Evolutionary conservation across 2,329 filamentous ascomycete genomes (phyloP).

Genomic region (Penicillium sp.): DNA sequence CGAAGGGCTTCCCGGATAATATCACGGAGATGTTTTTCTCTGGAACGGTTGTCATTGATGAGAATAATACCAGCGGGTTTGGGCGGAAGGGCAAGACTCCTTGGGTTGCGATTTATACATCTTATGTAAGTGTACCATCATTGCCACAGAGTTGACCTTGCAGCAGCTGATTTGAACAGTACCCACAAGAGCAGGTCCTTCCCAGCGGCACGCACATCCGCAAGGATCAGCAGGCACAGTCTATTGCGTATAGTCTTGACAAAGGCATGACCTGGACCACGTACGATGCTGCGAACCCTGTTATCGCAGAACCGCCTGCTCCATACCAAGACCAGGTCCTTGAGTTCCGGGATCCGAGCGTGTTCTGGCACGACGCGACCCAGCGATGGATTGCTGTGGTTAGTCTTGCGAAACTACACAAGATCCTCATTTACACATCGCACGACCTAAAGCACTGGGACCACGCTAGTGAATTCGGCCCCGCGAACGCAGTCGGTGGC

Average conservation of each 20-base stretch:
- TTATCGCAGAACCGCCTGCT: slow-evolving; percentile 56
- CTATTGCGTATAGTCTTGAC: not conserved
- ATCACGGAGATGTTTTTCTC: slow-evolving; percentile 56
- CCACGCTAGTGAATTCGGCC: slow-evolving; percentile 30
- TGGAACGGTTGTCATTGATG: slow-evolving; percentile 63
- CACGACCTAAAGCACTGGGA: slow-evolving; percentile 33
- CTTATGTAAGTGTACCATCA: not conserved
- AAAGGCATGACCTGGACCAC: slow-evolving; percentile 30
- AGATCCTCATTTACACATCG: slow-evolving; percentile 31
- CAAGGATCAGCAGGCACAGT: not conserved
- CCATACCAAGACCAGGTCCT: slow-evolving; percentile 49
- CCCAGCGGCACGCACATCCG: not conserved
- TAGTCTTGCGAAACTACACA: slow-evolving; percentile 25
- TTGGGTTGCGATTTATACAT: slow-evolving; percentile 56
- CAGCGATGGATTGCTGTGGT: slow-evolving; percentile 28
- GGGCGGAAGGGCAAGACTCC: slow-evolving; percentile 65
- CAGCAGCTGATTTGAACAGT: not conserved
- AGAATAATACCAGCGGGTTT: slow-evolving; percentile 69
- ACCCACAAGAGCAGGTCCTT: not conserved
- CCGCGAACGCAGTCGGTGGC: slow-evolving; percentile 30
- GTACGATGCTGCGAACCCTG: slow-evolving; percentile 62
- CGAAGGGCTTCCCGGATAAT: slow-evolving; percentile 49
- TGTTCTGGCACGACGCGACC: slow-evolving; percentile 41
- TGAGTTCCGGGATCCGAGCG: slow-evolving; percentile 67
- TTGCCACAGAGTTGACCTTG: no score